Percentiles rank a stretch among this genome's conserved stretches.
Conservation (phyloP, 805 yeast genomes). For the Blastobotrys mokoenaii region DNA sequence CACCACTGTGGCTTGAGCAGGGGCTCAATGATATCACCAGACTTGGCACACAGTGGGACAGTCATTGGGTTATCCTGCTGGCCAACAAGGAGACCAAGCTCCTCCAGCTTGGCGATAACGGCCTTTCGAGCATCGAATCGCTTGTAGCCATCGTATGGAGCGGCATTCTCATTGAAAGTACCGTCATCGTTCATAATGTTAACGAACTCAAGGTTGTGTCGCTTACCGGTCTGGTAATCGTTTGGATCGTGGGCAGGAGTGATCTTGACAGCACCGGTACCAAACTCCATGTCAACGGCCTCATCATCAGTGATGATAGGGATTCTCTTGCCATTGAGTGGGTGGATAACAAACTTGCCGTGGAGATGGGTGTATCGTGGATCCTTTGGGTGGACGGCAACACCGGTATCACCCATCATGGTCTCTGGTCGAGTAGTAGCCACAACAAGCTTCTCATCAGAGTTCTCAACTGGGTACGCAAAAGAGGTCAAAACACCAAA, state of each 20-base stretch:
- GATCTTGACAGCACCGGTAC: conserved; percentile 99
- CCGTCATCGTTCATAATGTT: conserved; percentile 93
- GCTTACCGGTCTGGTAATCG: conserved; percentile 94
- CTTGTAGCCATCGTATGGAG: conserved; percentile 84
- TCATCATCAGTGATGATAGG: conserved; percentile 87
- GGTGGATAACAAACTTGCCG: conserved; percentile 87
- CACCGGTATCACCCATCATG: conserved; percentile 93
- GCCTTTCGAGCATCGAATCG: conserved; percentile 87
- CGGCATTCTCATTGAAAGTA: conserved; percentile 81
- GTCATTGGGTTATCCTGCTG: conserved; percentile 95
- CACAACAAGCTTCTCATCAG: conserved; percentile 80
- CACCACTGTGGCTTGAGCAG: conserved; percentile 98
- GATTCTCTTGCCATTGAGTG: conserved; percentile 73
- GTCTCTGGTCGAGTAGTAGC: conserved; percentile 99
- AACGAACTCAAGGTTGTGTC: conserved; percentile 79
- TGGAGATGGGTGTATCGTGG: conserved; percentile 87
- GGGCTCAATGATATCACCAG: conserved; percentile 96
- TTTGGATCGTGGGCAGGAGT: conserved; percentile 98
- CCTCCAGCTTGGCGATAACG: conserved; percentile 75
- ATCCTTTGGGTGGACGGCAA: conserved; percentile 96
- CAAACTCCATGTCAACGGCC: conserved; percentile 98
- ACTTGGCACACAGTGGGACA: conserved; percentile 88
- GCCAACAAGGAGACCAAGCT: conserved; percentile 65
- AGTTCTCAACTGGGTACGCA: conserved; percentile 79
- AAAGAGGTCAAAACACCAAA: conserved; percentile 96